Base-by-base conservation (phyloP, 257 asterid genomes). In the Solanum habrochaites region DNA sequence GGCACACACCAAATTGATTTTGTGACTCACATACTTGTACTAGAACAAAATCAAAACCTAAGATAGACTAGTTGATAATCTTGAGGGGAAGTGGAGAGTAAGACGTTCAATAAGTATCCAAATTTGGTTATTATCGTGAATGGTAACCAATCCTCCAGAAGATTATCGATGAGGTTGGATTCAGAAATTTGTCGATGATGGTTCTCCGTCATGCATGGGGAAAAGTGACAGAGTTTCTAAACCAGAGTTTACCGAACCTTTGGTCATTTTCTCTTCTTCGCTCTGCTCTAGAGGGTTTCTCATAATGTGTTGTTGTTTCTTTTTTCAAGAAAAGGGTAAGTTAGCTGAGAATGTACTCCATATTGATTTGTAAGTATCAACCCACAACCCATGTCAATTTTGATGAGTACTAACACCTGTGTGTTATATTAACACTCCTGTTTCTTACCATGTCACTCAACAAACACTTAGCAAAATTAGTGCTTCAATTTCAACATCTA, bases 161-260 rank as follows among this genome's bases (percentile, higher is more conserved):
- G 83, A 78, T 1, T n/a, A n/a, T 78, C 67, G n/a, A 58, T 86
- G 47, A 20, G 74, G 86, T 32, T 86, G 74, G 39, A 35, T 82
- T 88, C 86, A 89, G 43, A 47, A 69, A 18, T 92, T 94, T 15
- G 89, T n/a, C 47, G n/a, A 78, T 16, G 23, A 80, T 71, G 78
- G 78, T 90, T 83, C 39, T 93, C 97, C 97, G 71, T 92, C 93
- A 86, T 96, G 99, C 90, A 95, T 92, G 21, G 99, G 99, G 86
- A 97, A 97, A 39, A 97, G 98, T 0, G 99, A 95, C 25, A 97
- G 98, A 25, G 99, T 97, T 88, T 95, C 98, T 35, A 90, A 88
- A 80, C 90, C 96, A 42, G 83, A 29, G 43, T 11, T 11, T 18
- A 81, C 45, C 47, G n/a, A n/a, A n/a, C 25, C 52, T 70, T 70